Percentiles rank a stretch among this genome's conserved stretches.
These are phyloP conservation scores for Entelexis paramagnoliae DNA, from an alignment of 1,139 yeast genomes.

Conservation along the genomic window DNA sequence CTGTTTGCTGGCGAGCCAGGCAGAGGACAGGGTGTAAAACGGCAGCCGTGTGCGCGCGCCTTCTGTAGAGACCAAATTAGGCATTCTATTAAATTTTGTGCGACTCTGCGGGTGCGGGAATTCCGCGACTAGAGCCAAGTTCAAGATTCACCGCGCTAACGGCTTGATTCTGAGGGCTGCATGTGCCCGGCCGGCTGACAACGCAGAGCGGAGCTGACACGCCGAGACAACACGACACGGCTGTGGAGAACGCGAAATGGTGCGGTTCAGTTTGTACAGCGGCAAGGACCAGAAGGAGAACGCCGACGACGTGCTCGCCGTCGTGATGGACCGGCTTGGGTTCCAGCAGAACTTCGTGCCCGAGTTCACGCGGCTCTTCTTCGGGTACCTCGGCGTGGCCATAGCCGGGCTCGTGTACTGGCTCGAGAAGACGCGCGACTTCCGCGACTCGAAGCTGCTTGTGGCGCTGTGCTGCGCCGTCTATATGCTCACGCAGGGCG, in stretches of 20 bases:
- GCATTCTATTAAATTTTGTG: too few species aligned
- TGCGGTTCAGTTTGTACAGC: constrained; percentile 19
- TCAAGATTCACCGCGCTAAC: too few species aligned
- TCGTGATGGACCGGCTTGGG: constrained; percentile 36
- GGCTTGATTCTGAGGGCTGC: neutral
- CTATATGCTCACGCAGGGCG: constrained; percentile 40
- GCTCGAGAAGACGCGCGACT: constrained; percentile 54
- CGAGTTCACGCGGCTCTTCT: constrained; percentile 52
- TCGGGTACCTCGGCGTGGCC: constrained; percentile 59
- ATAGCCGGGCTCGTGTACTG: constrained; percentile 57
- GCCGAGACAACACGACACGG: constrained; percentile 2
- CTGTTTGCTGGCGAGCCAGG: too few species aligned
- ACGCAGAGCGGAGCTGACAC: neutral
- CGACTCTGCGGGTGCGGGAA: too few species aligned
- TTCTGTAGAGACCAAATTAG: too few species aligned
- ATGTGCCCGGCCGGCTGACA: neutral
- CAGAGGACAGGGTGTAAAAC: too few species aligned
- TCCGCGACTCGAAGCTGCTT: constrained; percentile 34
- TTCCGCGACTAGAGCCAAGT: too few species aligned
- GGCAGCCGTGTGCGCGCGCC: too few species aligned
- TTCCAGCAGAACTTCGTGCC: constrained; percentile 50
- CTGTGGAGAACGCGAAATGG: neutral
- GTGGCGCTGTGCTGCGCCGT: constrained; percentile 39
- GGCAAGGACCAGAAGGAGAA: constrained; percentile 21
- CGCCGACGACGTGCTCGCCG: constrained; percentile 21